Conservation (phyloP, 192 early-diverging fungal species). For the Gigaspora rosea region DNA sequence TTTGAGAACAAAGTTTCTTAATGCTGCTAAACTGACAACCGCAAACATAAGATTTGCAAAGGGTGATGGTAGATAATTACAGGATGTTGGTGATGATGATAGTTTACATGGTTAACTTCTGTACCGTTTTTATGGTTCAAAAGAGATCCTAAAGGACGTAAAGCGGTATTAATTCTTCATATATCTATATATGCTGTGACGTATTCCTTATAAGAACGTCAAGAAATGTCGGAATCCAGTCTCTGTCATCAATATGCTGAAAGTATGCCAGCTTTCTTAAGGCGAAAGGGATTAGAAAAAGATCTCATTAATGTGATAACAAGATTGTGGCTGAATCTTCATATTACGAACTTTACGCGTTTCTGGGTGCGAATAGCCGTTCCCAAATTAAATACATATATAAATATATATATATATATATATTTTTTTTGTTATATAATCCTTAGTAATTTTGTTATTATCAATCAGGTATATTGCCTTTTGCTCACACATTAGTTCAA, state of each 20-base stretch:
- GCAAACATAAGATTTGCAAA: background rate
- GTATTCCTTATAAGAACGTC: background rate
- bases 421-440: background rate
- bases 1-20: background rate
- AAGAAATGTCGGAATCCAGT: too few species aligned
- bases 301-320: conserved; percentile 64
- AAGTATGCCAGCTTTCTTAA: background rate
- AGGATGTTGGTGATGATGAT: background rate
- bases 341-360: conserved; percentile 75
- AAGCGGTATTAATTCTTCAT: conserved; percentile 37
- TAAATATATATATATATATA: too few species aligned
- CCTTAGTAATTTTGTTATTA: background rate
- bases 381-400: too few species aligned
- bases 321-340: conserved; percentile 49
- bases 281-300: conserved; percentile 57
- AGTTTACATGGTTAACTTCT: conserved; percentile 13
- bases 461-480: conserved; percentile 53
- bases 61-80: conserved; percentile 11
- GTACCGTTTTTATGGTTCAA: conserved; percentile 39
- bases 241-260: too few species aligned
- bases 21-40: background rate
- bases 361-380: conserved; percentile 47
- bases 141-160: conserved; percentile 40
- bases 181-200: background rate
- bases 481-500: conserved; percentile 45